phyloP scores from a whole-genome alignment of 495 filamentous ascomycete genomes.

The Penicillium lividum region DNA sequence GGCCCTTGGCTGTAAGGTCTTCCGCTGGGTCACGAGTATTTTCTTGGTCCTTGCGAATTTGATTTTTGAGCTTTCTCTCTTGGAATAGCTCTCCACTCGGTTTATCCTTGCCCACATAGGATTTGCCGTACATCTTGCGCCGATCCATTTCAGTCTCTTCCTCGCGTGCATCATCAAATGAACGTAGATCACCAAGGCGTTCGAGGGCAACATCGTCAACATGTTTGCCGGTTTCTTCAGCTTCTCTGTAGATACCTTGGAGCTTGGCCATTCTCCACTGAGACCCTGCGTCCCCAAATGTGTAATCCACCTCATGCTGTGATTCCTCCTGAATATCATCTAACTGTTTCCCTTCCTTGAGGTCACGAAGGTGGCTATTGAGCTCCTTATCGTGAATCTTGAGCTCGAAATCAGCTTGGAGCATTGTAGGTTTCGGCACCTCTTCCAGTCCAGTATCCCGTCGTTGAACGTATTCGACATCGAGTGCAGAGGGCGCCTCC shows the following conservation, averaged over 20 bases:
- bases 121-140: conserved; percentile 78
- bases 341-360: conserved; percentile 56
- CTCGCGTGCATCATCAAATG: conserved; percentile 92
- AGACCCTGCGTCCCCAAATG: conserved; percentile 85
- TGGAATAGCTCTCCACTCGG: conserved; percentile 85
- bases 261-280: conserved; percentile 96
- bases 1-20: conserved; percentile 45
- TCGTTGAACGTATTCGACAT: conserved; percentile 82
- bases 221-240: conserved; percentile 66
- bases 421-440: conserved; percentile 46
- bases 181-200: conserved; percentile 75
- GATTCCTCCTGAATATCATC: conserved; percentile 53
- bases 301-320: conserved; percentile 73
- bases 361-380: conserved; percentile 68
- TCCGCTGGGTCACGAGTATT: conserved; percentile 37
- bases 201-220: conserved; percentile 82
- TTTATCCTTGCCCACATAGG: conserved; percentile 84
- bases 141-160: conserved; percentile 92
- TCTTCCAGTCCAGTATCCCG: conserved; percentile 47
- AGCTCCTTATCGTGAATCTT: conserved; percentile 81
- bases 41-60: conserved; percentile 39
- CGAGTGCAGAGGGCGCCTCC: conserved; percentile 77
- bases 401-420: conserved; percentile 68
- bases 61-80: conserved; percentile 63
- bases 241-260: conserved; percentile 77